Conservation (phyloP, 345 rosid species). For the Rhizophora apiculata region DNA sequence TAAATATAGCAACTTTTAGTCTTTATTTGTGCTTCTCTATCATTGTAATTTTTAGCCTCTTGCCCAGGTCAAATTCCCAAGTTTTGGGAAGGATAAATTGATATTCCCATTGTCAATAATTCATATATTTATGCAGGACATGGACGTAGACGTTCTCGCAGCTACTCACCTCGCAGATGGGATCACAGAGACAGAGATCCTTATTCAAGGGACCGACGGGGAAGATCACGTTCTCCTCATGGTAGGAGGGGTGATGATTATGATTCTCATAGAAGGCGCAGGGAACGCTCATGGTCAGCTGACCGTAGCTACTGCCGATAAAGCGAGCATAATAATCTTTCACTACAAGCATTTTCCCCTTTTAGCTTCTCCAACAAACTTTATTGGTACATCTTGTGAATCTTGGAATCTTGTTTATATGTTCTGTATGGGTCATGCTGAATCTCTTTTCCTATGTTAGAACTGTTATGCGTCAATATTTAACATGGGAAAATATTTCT, state of each 20-base stretch:
- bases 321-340: not conserved
- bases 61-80: no score
- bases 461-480: no score
- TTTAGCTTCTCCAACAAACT: no score
- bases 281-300: constrained; percentile 35
- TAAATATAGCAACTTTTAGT: not conserved
- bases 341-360: no score
- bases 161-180: constrained; percentile 47
- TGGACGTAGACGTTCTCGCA: constrained; percentile 43
- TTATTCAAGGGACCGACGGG: constrained; percentile 41
- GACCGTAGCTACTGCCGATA: constrained; percentile 25
- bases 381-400: no score
- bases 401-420: no score
- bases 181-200: constrained; percentile 34
- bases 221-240: constrained; percentile 49
- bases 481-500: no score
- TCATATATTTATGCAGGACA: constrained; percentile 27
- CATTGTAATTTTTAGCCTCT: not conserved
- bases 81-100: not conserved
- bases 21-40: not conserved
- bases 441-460: no score
- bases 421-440: no score
- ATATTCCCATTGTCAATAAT: not conserved
- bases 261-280: constrained; percentile 37
- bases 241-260: constrained; percentile 29